Evolutionary conservation across 2,329 filamentous ascomycete species (phyloP), one percentile per base, ranked within the genome.

Genomic region (Metarhizium album): DNA sequence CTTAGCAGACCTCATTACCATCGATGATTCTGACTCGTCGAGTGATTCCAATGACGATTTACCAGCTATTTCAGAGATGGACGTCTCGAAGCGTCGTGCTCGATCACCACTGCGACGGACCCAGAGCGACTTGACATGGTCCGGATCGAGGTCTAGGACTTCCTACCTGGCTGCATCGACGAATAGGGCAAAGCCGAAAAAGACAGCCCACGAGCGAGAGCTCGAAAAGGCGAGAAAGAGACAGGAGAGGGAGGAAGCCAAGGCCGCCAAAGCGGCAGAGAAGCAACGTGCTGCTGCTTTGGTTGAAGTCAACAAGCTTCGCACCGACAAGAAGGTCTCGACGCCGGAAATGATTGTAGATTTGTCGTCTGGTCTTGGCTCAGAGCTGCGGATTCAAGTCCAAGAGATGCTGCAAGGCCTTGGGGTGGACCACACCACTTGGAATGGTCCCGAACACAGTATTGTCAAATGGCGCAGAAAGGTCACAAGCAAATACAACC

Each of bases 281-380:
- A 87, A 84, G 58, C 76, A 83, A 55, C 71, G 73, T 3, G 80
- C 79, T 11, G 78, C 79, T 6, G 84, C 87, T 7, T 67, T 90
- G 22, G 80, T 80, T 3, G 82, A 87, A 55, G 85, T 82, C 42
- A 91, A 91, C 66, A 88, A 84, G 59, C 68, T 83, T 9, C 80
- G 81, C 48, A 81, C 79, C 0, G 82, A 89, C 67, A 89, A 87
- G 67, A 88, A 87, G 57, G 70, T 82, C 0, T 85, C 86, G 0
- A 79, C 82, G 0, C 76, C 76, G 0, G 86, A 93, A 64, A 91
- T 93, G 86, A 83, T 91, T 47, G 74, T 89, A 2, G 79, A 87
- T 57, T 69, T 91, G 23, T 78, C 86, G 0, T 66, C 68, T 0
- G 75, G 74, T 2, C 67, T 91, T 1, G 66, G 75, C 22, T 64